Conservation (phyloP, 306 rosid genomes). For the Lathyrus oleraceus region DNA sequence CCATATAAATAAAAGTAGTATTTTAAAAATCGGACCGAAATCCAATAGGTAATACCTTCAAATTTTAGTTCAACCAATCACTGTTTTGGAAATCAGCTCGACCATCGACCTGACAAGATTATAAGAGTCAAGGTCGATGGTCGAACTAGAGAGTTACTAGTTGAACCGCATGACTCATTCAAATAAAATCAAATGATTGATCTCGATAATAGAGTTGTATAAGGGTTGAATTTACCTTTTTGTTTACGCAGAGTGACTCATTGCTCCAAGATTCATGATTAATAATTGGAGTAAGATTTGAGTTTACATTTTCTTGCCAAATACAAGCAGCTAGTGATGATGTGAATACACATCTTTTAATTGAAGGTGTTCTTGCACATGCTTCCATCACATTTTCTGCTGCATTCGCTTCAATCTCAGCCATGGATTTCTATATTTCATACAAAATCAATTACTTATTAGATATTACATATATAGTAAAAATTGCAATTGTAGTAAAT, state of each 20-base stretch:
- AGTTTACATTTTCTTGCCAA: constrained; percentile 52
- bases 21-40: neutral
- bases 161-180: too few species aligned
- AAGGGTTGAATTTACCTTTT: constrained; percentile 49
- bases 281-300: constrained; percentile 37
- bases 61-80: neutral
- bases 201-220: too few species aligned
- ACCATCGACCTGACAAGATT: neutral
- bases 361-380: constrained; percentile 64
- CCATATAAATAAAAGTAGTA: constrained; percentile 8
- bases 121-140: too few species aligned
- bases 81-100: too few species aligned
- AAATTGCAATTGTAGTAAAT: neutral
- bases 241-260: constrained; percentile 61
- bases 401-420: constrained; percentile 67
- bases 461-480: neutral
- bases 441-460: neutral
- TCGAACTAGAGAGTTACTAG: too few species aligned
- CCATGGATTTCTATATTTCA: constrained; percentile 73
- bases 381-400: constrained; percentile 85
- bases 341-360: constrained; percentile 77
- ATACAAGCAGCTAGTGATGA: constrained; percentile 83
- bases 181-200: too few species aligned
- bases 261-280: constrained; percentile 71
- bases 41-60: neutral